Base-by-base conservation (phyloP, 1,139 yeast genomes). In the Geotrichum siamense region DNA sequence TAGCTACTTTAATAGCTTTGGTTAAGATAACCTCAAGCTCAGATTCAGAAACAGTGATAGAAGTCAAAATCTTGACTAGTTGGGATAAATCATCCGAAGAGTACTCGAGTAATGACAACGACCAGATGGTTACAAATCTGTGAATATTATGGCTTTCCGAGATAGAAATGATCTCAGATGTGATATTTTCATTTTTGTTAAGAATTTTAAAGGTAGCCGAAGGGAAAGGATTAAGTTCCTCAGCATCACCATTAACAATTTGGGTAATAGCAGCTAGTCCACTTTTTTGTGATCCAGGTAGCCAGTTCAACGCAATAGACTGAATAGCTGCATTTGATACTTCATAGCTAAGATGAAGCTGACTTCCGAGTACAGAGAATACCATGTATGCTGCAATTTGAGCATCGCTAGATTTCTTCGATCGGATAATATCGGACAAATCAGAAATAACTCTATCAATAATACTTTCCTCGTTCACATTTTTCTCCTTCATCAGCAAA, bases 311-410 rank as follows among this genome's bases (percentile, higher is more conserved):
- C 34, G 79, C 65, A 21, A 91, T 76, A 1, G 93, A 76, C 48
- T 76, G 78, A 20, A 85, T 75, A 6, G 93, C 76, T 2, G 94
- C 86, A 34, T 72, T 64, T 22, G 81, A 69, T 23, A 89, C 74
- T 6, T 75, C 78, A 42, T 70, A 65, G 6, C 81, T 72, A 45
- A 91, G 70, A 6, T 86, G 82, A 37, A 80, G 72, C 41, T 91
- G 79, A 1, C 93, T 73, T 2, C 82, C 75, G 43, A 89, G 68
- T 2, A 91, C 96, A 0, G 93, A 76, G 28, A 89, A 61, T 12
- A 87, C 69, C 44, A 94, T 83, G 60, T 83, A 91, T 2, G 91
- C 86, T 25, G 96, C 81, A 51, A 85, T 73, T 59, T 82, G 93
- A 41, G 82, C 73, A 56, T 86, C 94, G 30, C 74, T 68, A 26